Conservation (phyloP, 2,329 filamentous ascomycete species). For the Lomentospora prolificans region DNA sequence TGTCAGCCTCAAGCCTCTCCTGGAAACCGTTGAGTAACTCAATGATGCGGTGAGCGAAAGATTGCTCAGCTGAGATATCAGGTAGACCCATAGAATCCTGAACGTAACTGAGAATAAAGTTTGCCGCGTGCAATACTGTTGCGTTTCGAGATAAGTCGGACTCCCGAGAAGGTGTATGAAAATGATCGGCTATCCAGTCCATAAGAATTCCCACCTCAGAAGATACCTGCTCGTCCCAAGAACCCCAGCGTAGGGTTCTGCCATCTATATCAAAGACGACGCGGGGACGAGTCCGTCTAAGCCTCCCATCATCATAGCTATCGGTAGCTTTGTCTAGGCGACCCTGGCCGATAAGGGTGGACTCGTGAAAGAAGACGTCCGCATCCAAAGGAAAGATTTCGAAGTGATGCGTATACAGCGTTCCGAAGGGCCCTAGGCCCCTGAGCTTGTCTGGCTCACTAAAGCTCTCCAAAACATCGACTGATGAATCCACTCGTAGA, state of each 20-base stretch:
- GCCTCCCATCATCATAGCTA: slow-evolving; percentile 17
- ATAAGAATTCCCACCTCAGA: slow-evolving; percentile 53
- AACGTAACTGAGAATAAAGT: slow-evolving; percentile 39
- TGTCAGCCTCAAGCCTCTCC: slow-evolving; percentile 18
- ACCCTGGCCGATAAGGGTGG: slow-evolving; percentile 48
- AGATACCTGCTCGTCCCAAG: slow-evolving; percentile 47
- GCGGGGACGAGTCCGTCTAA: slow-evolving; percentile 22
- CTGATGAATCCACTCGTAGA: slow-evolving; percentile 8
- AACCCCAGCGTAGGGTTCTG: slow-evolving; percentile 41
- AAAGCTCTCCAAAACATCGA: not conserved
- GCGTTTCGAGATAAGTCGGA: slow-evolving; percentile 12
- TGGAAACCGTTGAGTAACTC: slow-evolving; percentile 33
- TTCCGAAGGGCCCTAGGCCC: slow-evolving; percentile 51
- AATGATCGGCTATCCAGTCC: slow-evolving; percentile 45
- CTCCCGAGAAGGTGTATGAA: slow-evolving; percentile 15
- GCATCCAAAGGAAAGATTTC: slow-evolving; percentile 48
- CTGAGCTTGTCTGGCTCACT: slow-evolving; percentile 23
- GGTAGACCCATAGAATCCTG: slow-evolving; percentile 31
- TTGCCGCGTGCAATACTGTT: slow-evolving; percentile 22
- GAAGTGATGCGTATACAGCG: slow-evolving; percentile 52
- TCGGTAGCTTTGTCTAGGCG: slow-evolving; percentile 30
- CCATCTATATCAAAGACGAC: slow-evolving; percentile 36
- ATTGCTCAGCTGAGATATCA: slow-evolving; percentile 22
- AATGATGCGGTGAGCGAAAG: slow-evolving; percentile 32
- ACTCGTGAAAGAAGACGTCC: slow-evolving; percentile 49